Percentiles rank a stretch among this genome's conserved stretches.
phyloP scores from a whole-genome alignment of 176 grass and related monocot species.

The Carex scoparia region DNA sequence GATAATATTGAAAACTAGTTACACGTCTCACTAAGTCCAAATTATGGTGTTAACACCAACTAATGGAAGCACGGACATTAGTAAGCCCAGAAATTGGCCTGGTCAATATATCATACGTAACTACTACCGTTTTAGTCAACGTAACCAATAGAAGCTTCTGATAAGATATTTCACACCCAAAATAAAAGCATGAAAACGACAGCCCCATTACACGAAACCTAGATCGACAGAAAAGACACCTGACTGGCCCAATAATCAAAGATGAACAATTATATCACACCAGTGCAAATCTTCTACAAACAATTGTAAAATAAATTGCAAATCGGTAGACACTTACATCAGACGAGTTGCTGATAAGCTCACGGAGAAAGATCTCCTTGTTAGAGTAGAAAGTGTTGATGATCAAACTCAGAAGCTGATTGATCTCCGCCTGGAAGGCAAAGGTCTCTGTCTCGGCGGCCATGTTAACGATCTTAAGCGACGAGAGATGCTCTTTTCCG shows the following conservation, averaged over 20 bases:
- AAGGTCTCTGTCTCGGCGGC: slow-evolving; percentile 86
- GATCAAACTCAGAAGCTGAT: slow-evolving; percentile 86
- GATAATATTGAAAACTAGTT: background rate
- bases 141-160: background rate
- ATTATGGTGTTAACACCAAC: background rate
- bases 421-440: slow-evolving; percentile 98
- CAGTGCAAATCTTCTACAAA: background rate
- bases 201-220: background rate
- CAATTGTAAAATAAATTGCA: background rate
- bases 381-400: slow-evolving; percentile 99
- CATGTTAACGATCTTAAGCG: slow-evolving; percentile 31
- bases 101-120: background rate
- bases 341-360: slow-evolving; percentile 85
- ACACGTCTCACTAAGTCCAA: background rate
- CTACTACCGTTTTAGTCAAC: background rate
- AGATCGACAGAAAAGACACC: background rate
- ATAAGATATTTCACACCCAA: background rate
- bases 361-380: slow-evolving; percentile 98
- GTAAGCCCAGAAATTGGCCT: background rate
- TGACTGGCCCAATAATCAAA: background rate
- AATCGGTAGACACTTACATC: slow-evolving; percentile 34
- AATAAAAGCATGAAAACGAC: background rate
- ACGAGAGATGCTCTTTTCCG: background rate
- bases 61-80: background rate
- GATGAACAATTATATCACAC: background rate